A percentile compares a stretch with the other conserved stretches of the same genome.
Evolutionary conservation across 2,329 filamentous ascomycete species (phyloP).

Genomic region (Lachnellula subtilissima): DNA sequence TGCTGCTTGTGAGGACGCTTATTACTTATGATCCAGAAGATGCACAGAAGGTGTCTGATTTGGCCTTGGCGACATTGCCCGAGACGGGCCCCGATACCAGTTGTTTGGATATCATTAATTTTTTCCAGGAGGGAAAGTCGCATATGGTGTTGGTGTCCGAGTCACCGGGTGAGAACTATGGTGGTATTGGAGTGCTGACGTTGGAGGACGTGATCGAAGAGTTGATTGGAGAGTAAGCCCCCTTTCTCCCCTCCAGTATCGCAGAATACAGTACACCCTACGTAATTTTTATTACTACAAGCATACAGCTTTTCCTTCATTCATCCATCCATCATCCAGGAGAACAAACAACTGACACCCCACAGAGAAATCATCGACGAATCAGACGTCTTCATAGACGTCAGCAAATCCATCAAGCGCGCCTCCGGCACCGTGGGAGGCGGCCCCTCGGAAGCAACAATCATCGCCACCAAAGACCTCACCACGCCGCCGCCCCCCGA

Average conservation of each 20-base stretch:
- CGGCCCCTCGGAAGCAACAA: not conserved
- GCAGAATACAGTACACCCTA: too few relatives aligned
- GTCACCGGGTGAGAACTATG: slow-evolving; percentile 73
- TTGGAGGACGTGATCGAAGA: slow-evolving; percentile 96
- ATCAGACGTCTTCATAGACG: slow-evolving; percentile 91
- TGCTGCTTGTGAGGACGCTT: slow-evolving; percentile 93
- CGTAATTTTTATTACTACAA: too few relatives aligned
- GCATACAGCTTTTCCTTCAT: too few relatives aligned
- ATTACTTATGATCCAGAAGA: slow-evolving; percentile 97
- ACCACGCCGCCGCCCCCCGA: not conserved
- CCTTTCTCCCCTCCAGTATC: not conserved
- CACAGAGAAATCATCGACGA: slow-evolving; percentile 92
- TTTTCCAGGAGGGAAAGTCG: slow-evolving; percentile 96
- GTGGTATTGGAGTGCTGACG: slow-evolving; percentile 80
- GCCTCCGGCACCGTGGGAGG: not conserved
- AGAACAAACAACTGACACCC: not conserved
- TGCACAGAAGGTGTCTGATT: slow-evolving; percentile 74
- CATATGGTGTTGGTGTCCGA: slow-evolving; percentile 96
- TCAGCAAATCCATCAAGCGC: slow-evolving; percentile 91
- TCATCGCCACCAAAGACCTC: not conserved
- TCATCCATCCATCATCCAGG: too few relatives aligned
- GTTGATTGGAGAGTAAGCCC: slow-evolving; percentile 80
- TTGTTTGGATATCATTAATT: slow-evolving; percentile 94
- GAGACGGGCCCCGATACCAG: slow-evolving; percentile 90
- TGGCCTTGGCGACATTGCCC: slow-evolving; percentile 81